Base-by-base conservation (phyloP, 2,329 filamentous ascomycete species). In the Fusarium neocosmosporiellum region DNA sequence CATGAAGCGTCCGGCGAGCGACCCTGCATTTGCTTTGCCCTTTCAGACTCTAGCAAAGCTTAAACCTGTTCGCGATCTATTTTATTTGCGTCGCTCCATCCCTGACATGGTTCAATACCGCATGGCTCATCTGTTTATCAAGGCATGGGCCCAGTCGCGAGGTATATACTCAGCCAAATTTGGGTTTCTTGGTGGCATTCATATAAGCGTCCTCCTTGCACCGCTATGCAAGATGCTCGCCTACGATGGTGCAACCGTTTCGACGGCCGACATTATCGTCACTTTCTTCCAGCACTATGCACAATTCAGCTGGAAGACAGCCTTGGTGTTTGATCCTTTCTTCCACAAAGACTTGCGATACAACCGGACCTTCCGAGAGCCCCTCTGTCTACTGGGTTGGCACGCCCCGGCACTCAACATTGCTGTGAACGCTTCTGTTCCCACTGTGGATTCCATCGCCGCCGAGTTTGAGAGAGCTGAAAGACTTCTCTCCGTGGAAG, bases 251-350 rank as follows among this genome's bases (percentile, higher is more conserved):
- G 78, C 79, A 20, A 60, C 76, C 0, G 75, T 86, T 1, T 85
- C 86, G 0, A 83, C 87, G 2, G 78, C 86, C 1, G 86, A 89
- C 53, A 81, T 93, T 10, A 77, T 92, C 2, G 75, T 80, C 0
- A 88, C 88, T 0, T 93, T 93, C 78, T 93, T 93, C 78, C 74
- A 82, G 18, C 86, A 93, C 77, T 93, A 93, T 75, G 85, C 89
- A 2, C 73, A 77, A 2, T 91, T 92, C 66, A 83, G 91, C 76
- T 93, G 90, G 90, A 78, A 83, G 24, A 82, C 80, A 9, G 79
- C 87, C 1, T 81, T 88, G 37, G 87, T 88, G 0, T 89, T 87
- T 70, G 90, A 93, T 75, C 88, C 89, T 0, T 88, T 88, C 70
- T 91, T 91, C 77, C 87, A 89, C 76, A 83, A 80, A 41, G 77